Conservation (phyloP, 495 filamentous ascomycete species). For the Daldinia concentrica region DNA sequence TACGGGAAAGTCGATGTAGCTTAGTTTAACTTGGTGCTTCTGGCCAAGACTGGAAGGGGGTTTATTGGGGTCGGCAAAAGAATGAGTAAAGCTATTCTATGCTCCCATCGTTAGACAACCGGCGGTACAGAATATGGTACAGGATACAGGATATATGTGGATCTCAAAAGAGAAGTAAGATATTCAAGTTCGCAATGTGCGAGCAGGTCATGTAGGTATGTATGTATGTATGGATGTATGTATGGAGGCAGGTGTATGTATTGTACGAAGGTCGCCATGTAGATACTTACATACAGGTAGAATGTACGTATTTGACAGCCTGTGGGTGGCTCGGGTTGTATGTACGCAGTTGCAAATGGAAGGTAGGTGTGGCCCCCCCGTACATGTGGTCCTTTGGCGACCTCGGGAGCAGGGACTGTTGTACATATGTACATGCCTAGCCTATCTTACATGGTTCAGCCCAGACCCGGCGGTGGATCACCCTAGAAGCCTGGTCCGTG, state of each 20-base stretch:
- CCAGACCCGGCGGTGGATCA: slow-evolving; percentile 33
- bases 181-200: slow-evolving; percentile 30
- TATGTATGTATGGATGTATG: background rate
- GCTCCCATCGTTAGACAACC: slow-evolving; percentile 21
- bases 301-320: background rate
- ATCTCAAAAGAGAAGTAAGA: slow-evolving; percentile 36
- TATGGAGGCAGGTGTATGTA: slow-evolving; percentile 2
- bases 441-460: slow-evolving; percentile 31
- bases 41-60: slow-evolving; percentile 32
- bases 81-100: slow-evolving; percentile 21
- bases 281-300: slow-evolving; percentile 13
- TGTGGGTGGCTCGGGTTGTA: slow-evolving; percentile 24
- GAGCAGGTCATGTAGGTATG: slow-evolving; percentile 28
- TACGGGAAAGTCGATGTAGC: slow-evolving; percentile 25
- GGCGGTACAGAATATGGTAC: slow-evolving; percentile 11
- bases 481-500: slow-evolving; percentile 26
- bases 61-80: slow-evolving; percentile 26
- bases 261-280: slow-evolving; percentile 15
- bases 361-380: slow-evolving; percentile 38
- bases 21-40: slow-evolving; percentile 22
- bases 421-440: slow-evolving; percentile 7
- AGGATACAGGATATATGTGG: slow-evolving; percentile 34
- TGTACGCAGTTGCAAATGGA: slow-evolving; percentile 44
- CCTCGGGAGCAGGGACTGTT: slow-evolving; percentile 43
- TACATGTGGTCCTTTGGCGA: slow-evolving; percentile 31